Percentiles rank a stretch among this genome's conserved stretches.
These are phyloP conservation scores for Penicillium italicum DNA, from an alignment of 2,329 filamentous ascomycete genomes.

Conservation along the genomic window DNA sequence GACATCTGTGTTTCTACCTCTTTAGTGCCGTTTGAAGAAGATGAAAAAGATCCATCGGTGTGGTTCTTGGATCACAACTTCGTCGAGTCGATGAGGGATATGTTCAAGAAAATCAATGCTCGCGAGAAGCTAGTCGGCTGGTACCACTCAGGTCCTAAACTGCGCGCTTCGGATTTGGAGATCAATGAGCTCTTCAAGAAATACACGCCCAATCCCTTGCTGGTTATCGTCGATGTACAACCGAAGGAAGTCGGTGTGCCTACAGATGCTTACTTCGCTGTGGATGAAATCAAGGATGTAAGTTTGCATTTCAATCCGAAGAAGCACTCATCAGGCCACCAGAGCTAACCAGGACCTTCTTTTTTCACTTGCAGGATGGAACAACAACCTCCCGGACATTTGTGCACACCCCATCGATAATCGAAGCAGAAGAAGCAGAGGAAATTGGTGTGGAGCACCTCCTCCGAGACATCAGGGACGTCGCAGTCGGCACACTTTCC, in stretches of 20 bases:
- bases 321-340: background rate
- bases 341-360: conserved; percentile 1
- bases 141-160: conserved; percentile 98
- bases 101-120: conserved; percentile 99
- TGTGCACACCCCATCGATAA: conserved; percentile 95
- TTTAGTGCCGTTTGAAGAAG: conserved; percentile 94
- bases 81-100: conserved; percentile 98
- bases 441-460: conserved; percentile 98
- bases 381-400: conserved; percentile 97
- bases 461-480: conserved; percentile 94
- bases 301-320: conserved; percentile 33
- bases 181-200: conserved; percentile 99
- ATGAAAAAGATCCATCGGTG: conserved; percentile 96
- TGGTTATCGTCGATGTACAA: conserved; percentile 98
- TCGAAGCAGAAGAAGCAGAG: conserved; percentile 97
- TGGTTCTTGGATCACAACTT: conserved; percentile 99
- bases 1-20: conserved; percentile 11
- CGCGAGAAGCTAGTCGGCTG: conserved; percentile 98
- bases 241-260: conserved; percentile 97
- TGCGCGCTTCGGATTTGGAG: conserved; percentile 92
- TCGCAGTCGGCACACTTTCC: conserved; percentile 92
- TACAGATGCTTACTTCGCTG: conserved; percentile 97
- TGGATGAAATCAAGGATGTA: conserved; percentile 99
- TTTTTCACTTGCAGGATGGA: conserved; percentile 64
- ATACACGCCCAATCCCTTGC: conserved; percentile 92